These are phyloP conservation scores for Aspergillus candidus DNA, from an alignment of 2,329 filamentous ascomycete species.

Conservation along the genomic window DNA sequence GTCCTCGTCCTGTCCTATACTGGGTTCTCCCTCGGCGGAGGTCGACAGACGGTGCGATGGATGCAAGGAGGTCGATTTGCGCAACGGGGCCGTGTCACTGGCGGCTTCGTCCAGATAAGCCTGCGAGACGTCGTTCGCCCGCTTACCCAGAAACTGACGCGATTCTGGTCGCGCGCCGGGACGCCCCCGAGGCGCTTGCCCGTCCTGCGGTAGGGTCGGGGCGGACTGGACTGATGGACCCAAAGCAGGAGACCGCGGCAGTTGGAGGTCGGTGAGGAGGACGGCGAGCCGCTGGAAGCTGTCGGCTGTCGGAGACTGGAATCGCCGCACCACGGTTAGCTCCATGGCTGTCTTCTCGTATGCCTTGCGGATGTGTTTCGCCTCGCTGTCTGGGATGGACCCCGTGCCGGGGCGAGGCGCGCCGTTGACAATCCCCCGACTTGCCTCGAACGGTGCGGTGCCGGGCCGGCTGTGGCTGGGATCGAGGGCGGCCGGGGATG, in stretches of 20 bases:
- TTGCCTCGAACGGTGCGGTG: conserved; percentile 24
- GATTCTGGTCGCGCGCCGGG: conserved; percentile 18
- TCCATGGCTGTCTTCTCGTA: conserved; percentile 41
- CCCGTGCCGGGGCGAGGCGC: conserved; percentile 19
- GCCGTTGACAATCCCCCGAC: conserved; percentile 25
- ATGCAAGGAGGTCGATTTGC: conserved; percentile 19
- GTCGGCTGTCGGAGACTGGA: conserved; percentile 40
- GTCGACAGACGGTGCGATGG: conserved; percentile 32
- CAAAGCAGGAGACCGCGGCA: conserved; percentile 2
- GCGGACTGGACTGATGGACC: conserved; percentile 32
- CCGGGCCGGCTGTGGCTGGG: conserved; percentile 26
- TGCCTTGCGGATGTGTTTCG: conserved; percentile 37
- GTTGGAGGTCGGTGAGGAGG: conserved; percentile 11
- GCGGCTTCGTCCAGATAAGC: conserved; percentile 27
- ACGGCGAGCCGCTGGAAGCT: conserved; percentile 36
- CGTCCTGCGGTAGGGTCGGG: conserved; percentile 26
- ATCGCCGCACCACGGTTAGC: conserved; percentile 41
- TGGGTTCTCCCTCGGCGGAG: conserved; percentile 27
- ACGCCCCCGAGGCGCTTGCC: conserved; percentile 14
- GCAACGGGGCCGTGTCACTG: conserved; percentile 16
- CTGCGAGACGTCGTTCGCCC: conserved; percentile 21
- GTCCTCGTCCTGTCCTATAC: conserved; percentile 16
- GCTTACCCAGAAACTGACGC: conserved; percentile 17
- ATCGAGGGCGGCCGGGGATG: conserved; percentile 28
- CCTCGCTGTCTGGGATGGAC: conserved; percentile 29